Base-by-base conservation (phyloP, 73 alveolate species). In the Effrenium voratum region DNA sequence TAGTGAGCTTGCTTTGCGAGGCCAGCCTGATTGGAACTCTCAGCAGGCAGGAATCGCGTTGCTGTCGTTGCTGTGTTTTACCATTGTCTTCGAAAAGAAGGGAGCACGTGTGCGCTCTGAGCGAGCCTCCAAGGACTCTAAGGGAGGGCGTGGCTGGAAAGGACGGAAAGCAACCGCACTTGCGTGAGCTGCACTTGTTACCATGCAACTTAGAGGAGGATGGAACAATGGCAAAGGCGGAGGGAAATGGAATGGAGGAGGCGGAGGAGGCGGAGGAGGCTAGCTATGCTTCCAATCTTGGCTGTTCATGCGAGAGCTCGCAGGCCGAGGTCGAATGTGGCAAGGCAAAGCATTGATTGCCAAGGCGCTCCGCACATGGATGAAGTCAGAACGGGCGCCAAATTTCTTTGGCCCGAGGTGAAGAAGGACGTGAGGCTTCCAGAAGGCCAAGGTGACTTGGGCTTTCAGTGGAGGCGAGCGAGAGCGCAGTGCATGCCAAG, bases 341-440 rank as follows among this genome's bases (percentile, higher is more conserved):
- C 93, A 85, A 80, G 93, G 93, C 63, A 85, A 85, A 60, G 55
- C 81, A n/a, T 80, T 85, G 36, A 59, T 85, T 36, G 79, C 93
- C 16, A 85, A 85, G 93, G 93, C 93, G 8, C 41, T 19, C 28
- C 36, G 36, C 75, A 60, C 75, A 60, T 24, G 40, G 75, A 24
- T 10, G 15, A 24, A 60, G 34, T 10, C 36, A 60, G 6, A 5
- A 60, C 30, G 75, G 5, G 40, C 16, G 34, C 47, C 81, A 26
- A 32, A 3, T 5, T 38, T 4, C 10, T 40, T 63, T 63, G 43
- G 1, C 41, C 40, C 10, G 55, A 85, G 93, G 93, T 85, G 60
- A 52, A 60, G 79, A 85, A 85, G 70, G 93, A 85, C 43, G 60
- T 85, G 79, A 85, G 40, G 60, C 45, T 85, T 41, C 93, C 93